phyloP scores from a whole-genome alignment of 176 grass and related monocot species.

The Rhynchospora tenuis region DNA sequence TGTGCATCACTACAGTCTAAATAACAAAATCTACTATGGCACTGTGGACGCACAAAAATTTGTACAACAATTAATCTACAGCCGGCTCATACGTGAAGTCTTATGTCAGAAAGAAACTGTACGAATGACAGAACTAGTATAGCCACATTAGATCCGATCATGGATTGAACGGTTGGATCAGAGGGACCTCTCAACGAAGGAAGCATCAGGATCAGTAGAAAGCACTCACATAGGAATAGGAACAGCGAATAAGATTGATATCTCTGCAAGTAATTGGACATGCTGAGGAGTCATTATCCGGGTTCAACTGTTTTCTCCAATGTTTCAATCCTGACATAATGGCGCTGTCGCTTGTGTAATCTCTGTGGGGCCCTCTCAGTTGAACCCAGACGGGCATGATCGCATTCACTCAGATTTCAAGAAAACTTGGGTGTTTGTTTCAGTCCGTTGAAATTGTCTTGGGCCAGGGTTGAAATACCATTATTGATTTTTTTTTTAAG shows the following conservation, averaged over 20 bases:
- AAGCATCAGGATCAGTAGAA: background rate
- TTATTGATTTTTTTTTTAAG: background rate
- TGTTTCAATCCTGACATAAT: slow-evolving; percentile 16
- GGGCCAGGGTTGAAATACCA: background rate
- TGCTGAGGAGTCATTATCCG: background rate
- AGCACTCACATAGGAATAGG: background rate
- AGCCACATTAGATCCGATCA: background rate
- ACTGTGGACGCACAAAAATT: background rate
- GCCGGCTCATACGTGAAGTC: background rate
- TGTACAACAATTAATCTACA: background rate
- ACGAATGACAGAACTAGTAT: background rate
- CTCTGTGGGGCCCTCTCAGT: background rate
- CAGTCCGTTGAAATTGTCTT: background rate
- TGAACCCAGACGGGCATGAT: background rate
- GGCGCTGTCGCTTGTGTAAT: background rate
- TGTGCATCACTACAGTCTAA: background rate
- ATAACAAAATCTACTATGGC: background rate
- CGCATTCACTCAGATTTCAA: background rate
- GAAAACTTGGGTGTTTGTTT: background rate
- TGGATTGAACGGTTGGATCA: background rate
- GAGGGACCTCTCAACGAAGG: background rate
- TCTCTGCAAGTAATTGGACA: background rate
- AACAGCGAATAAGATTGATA: background rate
- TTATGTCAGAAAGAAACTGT: background rate
- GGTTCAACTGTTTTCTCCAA: slow-evolving; percentile 7